A percentile compares a stretch with the other conserved stretches of the same genome.
These are phyloP conservation scores for Kurtzmaniella quercitrusa DNA, from an alignment of 1,139 yeast genomes.

Conservation along the genomic window DNA sequence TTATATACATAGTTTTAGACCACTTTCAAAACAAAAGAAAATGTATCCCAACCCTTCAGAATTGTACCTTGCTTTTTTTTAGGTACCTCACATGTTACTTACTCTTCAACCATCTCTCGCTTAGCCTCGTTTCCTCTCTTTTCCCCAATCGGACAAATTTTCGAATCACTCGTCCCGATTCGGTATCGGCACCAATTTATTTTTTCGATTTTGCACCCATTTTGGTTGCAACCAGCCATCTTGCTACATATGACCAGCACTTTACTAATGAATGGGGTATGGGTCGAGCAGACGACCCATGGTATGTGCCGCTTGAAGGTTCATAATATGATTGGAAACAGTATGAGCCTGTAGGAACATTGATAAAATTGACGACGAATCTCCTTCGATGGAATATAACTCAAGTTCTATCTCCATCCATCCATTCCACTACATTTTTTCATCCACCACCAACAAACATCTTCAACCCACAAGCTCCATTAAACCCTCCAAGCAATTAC, in stretches of 20 bases:
- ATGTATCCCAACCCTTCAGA: too few relatives aligned
- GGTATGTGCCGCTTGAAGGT: background rate
- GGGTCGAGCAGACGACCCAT: background rate
- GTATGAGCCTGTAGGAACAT: background rate
- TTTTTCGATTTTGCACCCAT: background rate
- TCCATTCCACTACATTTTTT: background rate
- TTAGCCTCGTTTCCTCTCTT: too few relatives aligned
- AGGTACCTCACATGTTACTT: too few relatives aligned
- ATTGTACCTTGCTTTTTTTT: too few relatives aligned
- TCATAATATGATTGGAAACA: background rate
- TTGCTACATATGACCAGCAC: background rate
- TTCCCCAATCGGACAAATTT: too few relatives aligned
- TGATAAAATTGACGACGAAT: background rate
- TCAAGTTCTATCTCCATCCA: background rate
- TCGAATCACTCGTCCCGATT: background rate
- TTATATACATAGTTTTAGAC: too few relatives aligned
- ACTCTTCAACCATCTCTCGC: too few relatives aligned
- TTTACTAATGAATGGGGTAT: background rate
- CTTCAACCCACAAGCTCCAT: too few relatives aligned
- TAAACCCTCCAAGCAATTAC: too few relatives aligned
- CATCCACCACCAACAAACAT: background rate
- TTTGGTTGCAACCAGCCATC: conserved; percentile 12
- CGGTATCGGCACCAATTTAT: background rate
- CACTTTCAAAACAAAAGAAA: too few relatives aligned
- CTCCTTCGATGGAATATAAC: background rate